Percentiles rank a stretch among this genome's conserved stretches.
Evolutionary conservation across 164 flowering plant genomes (phyloP).

Genomic region (Berberis thunbergii): DNA sequence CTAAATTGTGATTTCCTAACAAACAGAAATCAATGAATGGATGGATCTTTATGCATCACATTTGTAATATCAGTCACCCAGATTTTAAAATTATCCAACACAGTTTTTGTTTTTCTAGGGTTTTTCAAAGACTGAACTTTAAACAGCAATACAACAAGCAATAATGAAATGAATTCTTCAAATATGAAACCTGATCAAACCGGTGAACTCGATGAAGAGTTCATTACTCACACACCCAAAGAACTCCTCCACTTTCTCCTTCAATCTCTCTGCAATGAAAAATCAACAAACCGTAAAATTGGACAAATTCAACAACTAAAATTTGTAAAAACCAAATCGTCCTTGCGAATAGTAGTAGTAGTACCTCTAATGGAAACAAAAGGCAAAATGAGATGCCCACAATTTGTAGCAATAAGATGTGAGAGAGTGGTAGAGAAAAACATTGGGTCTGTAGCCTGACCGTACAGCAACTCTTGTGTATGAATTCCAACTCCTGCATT

Average conservation of each 20-base stretch:
- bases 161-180: not conserved
- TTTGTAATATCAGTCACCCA: too few species aligned
- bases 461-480: constrained; percentile 82
- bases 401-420: constrained; percentile 88
- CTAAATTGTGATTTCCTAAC: too few species aligned
- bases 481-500: constrained; percentile 70
- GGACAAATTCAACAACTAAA: not conserved
- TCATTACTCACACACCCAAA: constrained; percentile 82
- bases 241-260: constrained; percentile 80
- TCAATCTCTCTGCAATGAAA: constrained; percentile 52
- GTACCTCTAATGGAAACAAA: constrained; percentile 72
- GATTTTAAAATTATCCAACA: too few species aligned
- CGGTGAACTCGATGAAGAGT: constrained; percentile 86
- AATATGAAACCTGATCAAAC: constrained; percentile 66
- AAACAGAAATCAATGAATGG: too few species aligned
- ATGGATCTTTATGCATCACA: too few species aligned
- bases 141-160: not conserved
- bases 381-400: constrained; percentile 64
- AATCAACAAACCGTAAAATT: not conserved
- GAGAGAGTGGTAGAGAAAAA: constrained; percentile 90
- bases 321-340: too few species aligned
- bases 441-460: constrained; percentile 85
- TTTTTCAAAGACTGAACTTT: too few species aligned
- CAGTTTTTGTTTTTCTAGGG: too few species aligned
- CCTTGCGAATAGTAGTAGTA: not conserved